A percentile compares a stretch with the other conserved stretches of the same genome.
Evolutionary conservation across 2,329 filamentous ascomycete genomes (phyloP).

Genomic region (Chaetomiaceae sp.): DNA sequence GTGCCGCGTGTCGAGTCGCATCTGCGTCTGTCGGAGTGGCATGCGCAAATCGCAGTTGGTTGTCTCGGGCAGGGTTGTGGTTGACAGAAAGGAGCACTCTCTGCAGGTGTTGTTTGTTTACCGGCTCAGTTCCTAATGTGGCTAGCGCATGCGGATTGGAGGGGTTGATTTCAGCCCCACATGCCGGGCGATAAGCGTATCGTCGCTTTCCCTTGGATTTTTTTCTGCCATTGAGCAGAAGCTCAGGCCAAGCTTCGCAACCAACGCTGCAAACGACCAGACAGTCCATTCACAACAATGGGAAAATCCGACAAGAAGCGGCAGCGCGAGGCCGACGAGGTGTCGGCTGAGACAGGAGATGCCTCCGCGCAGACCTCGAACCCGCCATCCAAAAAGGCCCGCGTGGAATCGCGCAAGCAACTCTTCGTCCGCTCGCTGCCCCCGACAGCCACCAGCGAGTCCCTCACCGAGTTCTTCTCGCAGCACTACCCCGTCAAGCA

Average conservation of each 20-base stretch:
- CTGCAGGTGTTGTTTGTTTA: slow-evolving; percentile 26
- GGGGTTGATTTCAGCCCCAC: slow-evolving; percentile 13
- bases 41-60: neutral
- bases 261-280: neutral
- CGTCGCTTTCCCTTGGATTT: slow-evolving; percentile 1
- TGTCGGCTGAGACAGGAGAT: slow-evolving; percentile 14
- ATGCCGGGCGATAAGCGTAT: slow-evolving; percentile 17
- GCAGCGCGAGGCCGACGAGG: slow-evolving; percentile 34
- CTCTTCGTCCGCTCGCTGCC: slow-evolving; percentile 91
- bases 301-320: slow-evolving; percentile 31
- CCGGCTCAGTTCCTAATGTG: slow-evolving; percentile 15
- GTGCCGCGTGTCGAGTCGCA: neutral
- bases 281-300: slow-evolving; percentile 12
- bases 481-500: slow-evolving; percentile 94
- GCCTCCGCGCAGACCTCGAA: slow-evolving; percentile 20
- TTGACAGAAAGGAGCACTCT: neutral
- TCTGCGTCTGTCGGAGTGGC: neutral
- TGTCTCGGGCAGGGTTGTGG: neutral
- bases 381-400: slow-evolving; percentile 50
- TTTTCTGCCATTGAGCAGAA: slow-evolving; percentile 15
- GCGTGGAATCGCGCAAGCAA: slow-evolving; percentile 60
- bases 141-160: slow-evolving; percentile 18
- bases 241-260: slow-evolving; percentile 8
- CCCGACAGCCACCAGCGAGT: slow-evolving; percentile 71
- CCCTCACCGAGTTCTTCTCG: slow-evolving; percentile 84